phyloP scores from a whole-genome alignment of 306 rosid species.

The Pterocarpus macrocarpus region DNA sequence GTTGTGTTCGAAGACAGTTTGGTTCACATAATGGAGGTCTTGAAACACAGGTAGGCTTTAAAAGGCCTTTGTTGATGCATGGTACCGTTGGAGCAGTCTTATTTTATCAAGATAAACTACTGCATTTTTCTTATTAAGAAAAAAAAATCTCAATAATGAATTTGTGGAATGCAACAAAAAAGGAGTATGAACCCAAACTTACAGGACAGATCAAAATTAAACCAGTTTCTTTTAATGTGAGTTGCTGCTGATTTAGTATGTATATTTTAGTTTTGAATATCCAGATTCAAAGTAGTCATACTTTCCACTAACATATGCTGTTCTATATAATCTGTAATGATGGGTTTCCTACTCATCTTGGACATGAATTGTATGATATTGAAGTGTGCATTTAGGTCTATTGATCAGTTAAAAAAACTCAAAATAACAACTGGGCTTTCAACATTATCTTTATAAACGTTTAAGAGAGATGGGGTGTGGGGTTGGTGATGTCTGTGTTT shows the following conservation, averaged over 20 bases:
- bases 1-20: conserved; percentile 97
- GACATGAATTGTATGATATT: conserved; percentile 29
- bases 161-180: conserved; percentile 1
- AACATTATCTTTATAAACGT: conserved; percentile 11
- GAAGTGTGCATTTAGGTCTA: conserved; percentile 21
- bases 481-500: neutral
- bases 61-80: conserved; percentile 23
- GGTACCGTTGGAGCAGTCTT: conserved; percentile 30
- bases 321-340: conserved; percentile 35
- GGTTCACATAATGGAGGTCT: conserved; percentile 71
- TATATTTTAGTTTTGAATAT: conserved; percentile 13
- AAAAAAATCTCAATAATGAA: neutral
- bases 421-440: conserved; percentile 22
- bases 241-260: conserved; percentile 9
- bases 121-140: neutral
- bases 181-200: conserved; percentile 7
- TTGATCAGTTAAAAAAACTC: conserved; percentile 14
- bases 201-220: conserved; percentile 15
- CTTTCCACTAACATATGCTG: conserved; percentile 13
- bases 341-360: conserved; percentile 15
- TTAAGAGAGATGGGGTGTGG: conserved; percentile 16
- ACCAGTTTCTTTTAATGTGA: conserved; percentile 8
- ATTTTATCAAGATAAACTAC: conserved; percentile 25
- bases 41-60: conserved; percentile 81
- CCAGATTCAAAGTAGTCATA: conserved; percentile 15